Evolutionary conservation across 2,329 filamentous ascomycete genomes (phyloP), one percentile per base, ranked within the genome.

Genomic region (Botryosphaeria dothidea): DNA sequence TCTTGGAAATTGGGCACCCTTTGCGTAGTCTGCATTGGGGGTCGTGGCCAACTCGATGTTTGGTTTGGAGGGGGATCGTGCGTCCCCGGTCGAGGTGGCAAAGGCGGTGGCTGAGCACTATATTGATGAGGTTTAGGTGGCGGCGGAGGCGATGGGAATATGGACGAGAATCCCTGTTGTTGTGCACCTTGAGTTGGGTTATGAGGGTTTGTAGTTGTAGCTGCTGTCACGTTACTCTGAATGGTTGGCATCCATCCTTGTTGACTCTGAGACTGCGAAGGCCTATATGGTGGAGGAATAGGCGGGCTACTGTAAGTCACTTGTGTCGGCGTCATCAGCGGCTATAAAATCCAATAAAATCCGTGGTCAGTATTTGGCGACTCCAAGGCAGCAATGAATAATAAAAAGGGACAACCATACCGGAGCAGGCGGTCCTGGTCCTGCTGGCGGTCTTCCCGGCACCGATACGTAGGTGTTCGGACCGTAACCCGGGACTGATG

Each of bases 31-130:
- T 43, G 56, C 2, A 17, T n/a, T 4, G 17, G 41, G 1, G 41
- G 25, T 13, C 9, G 56, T 17, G 27, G 17, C 56, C 56, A 60
- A 19, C 38, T 31, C 5, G 56, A 46, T 8, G 25, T 5, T 7
- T 60, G 56, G 4, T 45, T 13, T 34, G 25, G 41, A 4, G 56
- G 19, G 4, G 56, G 36, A 4, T 23, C 36, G n/a, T 58, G 54
- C 5, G 54, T 58, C n/a, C 54, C 54, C 3, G 54, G 56, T 46
- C 56, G 56, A 21, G 56, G 38, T 3, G 56, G 56, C 15, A 60
- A 36, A 23, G 56, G 38, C 3, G 54, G 54, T 2, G 54, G 54
- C 9, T 43, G 36, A 21, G 17, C n/a, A n/a, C 9, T 56, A 23
- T 23, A 43, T 9, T 38, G 36, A 11, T 57, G 54, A 31, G 56